Evolutionary conservation across 805 yeast genomes (phyloP).

Genomic region (Metschnikowia noctiluminum): DNA sequence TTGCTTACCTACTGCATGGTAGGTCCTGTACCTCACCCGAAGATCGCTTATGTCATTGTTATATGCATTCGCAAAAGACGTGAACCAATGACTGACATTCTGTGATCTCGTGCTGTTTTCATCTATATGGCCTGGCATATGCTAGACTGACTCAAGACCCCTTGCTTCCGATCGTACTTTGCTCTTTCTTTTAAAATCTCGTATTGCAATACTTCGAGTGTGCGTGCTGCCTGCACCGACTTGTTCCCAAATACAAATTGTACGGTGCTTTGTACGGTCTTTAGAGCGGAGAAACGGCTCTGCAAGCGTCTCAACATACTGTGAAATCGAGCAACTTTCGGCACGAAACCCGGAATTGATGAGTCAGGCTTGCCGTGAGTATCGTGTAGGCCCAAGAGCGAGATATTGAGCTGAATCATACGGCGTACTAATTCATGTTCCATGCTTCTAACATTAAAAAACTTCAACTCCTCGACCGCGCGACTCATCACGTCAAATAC

Average conservation of each 20-base stretch:
- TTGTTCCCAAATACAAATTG: neutral
- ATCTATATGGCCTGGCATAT: too few species aligned
- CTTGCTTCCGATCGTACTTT: too few species aligned
- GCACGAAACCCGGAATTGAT: neutral
- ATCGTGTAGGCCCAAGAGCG: neutral
- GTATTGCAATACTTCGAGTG: neutral
- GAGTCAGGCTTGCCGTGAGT: neutral
- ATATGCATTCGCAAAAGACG: neutral
- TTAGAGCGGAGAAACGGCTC: neutral
- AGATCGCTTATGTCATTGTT: conserved; percentile 6
- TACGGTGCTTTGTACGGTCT: neutral
- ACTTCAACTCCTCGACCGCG: neutral
- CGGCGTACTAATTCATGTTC: neutral
- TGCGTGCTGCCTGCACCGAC: neutral
- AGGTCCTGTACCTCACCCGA: neutral
- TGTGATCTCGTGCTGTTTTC: neutral
- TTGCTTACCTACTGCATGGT: neutral
- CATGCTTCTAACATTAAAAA: neutral
- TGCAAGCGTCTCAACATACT: neutral
- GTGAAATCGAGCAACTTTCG: neutral
- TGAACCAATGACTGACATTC: neutral
- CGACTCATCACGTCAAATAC: neutral
- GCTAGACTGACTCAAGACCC: too few species aligned
- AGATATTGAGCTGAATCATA: neutral
- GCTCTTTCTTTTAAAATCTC: neutral